Evolutionary conservation across 306 rosid species (phyloP), one percentile per base, ranked within the genome.

Genomic region (Cucumis melo): DNA sequence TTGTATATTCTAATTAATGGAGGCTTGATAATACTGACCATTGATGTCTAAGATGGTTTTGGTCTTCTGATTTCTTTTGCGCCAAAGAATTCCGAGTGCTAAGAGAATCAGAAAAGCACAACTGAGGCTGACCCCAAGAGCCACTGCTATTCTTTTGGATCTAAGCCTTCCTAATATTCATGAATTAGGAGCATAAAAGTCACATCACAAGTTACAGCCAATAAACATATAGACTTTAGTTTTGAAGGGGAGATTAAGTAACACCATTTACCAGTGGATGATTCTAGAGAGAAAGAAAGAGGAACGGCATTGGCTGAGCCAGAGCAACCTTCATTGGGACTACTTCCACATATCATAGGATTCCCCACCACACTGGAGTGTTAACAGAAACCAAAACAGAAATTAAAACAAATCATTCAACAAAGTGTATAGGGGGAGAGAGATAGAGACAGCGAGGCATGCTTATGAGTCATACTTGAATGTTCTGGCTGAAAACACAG

Each of bases 401-500:
- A 82, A 64, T 75, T 55, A 71, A 10, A 80, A 74, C 11, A 74
- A 9, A 74, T 11, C 75, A 84, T 67, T 39, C 27, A 80, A 57
- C 51, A 39, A 48, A 38, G 48, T 17, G 62, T 32, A 17, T 24
- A 29, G 61, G 24, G 10, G 39, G 56, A 72, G 56, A 51, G 53
- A 46, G 46, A 67, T 2, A 73, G 62, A 70, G 38, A 65, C 3
- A 75, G 3, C 39, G 39, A 42, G 54, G 55, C 10, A 21, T 32
- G 29, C 57, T 54, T 73, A 62, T 84, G 39, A 6, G 76, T 16
- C 86, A 79, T 89, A 91, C 98, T 91, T 91, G 89, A 94, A 90
- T 51, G 98, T 83, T 84, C 91, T 92, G 74, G 97, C 91, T 54
- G 95, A 96, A 78, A 85, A 87, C 85, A 90, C 92, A 46, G 97